phyloP scores from a whole-genome alignment of 2,329 filamentous ascomycete species.

The Penicillium occitanis region DNA sequence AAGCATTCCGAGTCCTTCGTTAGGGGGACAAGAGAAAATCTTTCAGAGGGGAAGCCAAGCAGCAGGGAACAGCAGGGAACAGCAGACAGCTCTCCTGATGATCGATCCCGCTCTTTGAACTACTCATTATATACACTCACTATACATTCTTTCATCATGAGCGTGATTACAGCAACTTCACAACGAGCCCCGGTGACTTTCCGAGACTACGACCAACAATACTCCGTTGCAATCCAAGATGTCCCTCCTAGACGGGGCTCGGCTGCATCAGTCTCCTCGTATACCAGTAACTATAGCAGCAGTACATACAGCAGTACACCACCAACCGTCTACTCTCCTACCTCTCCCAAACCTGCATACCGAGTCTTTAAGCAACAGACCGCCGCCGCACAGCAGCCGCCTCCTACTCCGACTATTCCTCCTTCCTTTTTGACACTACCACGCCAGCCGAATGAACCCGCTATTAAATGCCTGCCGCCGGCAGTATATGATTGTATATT shows the following conservation, averaged over 20 bases:
- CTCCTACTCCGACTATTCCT: slow-evolving; percentile 30
- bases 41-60: background rate
- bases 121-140: background rate
- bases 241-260: slow-evolving; percentile 36
- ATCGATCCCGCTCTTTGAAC: background rate
- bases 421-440: slow-evolving; percentile 24
- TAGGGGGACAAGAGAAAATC: slow-evolving; percentile 3
- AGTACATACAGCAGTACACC: slow-evolving; percentile 40
- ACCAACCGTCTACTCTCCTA: slow-evolving; percentile 41
- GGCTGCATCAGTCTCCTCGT: slow-evolving; percentile 39
- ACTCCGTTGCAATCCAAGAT: slow-evolving; percentile 33
- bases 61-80: background rate
- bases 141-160: slow-evolving; percentile 34
- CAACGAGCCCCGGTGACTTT: slow-evolving; percentile 37
- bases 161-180: slow-evolving; percentile 41
- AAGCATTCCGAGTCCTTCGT: background rate
- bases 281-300: slow-evolving; percentile 29
- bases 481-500: slow-evolving; percentile 58
- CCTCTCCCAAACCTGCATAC: slow-evolving; percentile 30
- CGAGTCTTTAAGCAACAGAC: slow-evolving; percentile 38
- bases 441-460: slow-evolving; percentile 30
- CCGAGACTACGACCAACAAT: slow-evolving; percentile 31
- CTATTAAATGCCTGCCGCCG: slow-evolving; percentile 50
- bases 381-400: slow-evolving; percentile 6
- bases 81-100: background rate